These are phyloP conservation scores for Castanea crenata DNA, from an alignment of 306 rosid genomes.

Conservation along the genomic window DNA sequence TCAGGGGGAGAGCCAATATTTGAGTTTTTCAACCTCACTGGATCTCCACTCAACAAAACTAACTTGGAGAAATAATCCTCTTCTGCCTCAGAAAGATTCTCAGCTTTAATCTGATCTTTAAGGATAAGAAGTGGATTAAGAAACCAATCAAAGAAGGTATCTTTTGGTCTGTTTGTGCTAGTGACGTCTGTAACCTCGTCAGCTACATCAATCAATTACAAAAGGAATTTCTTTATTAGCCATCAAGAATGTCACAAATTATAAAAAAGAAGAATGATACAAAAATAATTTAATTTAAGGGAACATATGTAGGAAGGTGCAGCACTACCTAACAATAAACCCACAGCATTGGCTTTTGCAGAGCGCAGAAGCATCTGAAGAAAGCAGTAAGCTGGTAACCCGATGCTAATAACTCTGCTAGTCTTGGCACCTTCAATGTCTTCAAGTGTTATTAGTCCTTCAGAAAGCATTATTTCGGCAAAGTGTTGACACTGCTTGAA, in stretches of 20 bases:
- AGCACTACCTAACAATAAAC: constrained; percentile 68
- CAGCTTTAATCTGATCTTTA: constrained; percentile 90
- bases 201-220: constrained; percentile 39
- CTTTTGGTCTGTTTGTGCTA: constrained; percentile 77
- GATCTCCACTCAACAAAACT: constrained; percentile 70
- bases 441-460: constrained; percentile 60
- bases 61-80: constrained; percentile 73
- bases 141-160: constrained; percentile 81
- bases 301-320: background rate
- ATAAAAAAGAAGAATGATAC: background rate
- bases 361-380: constrained; percentile 80
- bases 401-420: constrained; percentile 64
- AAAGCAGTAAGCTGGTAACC: constrained; percentile 84
- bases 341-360: constrained; percentile 54
- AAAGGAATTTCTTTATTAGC: constrained; percentile 2
- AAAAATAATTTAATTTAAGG: background rate
- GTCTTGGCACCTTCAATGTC: constrained; percentile 81
- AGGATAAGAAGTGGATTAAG: constrained; percentile 78
- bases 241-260: background rate
- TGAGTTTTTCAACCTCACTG: constrained; percentile 53
- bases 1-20: constrained; percentile 59
- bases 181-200: constrained; percentile 68
- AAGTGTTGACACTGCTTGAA: constrained; percentile 52
- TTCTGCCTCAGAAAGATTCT: constrained; percentile 69
- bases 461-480: constrained; percentile 70